Evolutionary conservation across 768 basidiomycete genomes (phyloP).

Genomic region (Rubroboletus satanas): DNA sequence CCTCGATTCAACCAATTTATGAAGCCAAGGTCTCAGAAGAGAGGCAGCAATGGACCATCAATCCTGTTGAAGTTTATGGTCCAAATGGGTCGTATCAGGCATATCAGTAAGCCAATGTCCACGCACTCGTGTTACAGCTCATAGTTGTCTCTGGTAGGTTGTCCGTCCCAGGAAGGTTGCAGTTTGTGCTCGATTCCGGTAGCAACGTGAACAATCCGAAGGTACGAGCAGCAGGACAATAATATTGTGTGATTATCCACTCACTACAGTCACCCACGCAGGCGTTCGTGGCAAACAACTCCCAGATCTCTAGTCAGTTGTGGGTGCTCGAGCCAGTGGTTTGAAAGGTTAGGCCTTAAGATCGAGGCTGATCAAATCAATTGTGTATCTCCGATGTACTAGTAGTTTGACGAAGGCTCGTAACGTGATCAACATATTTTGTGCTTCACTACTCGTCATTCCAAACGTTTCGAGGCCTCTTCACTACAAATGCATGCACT

Average conservation of each 20-base stretch:
- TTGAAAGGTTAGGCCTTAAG: background rate
- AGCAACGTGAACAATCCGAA: background rate
- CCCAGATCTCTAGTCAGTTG: constrained; percentile 3
- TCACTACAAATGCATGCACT: background rate
- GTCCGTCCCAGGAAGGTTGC: background rate
- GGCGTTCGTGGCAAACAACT: background rate
- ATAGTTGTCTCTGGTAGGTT: background rate
- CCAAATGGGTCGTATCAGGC: background rate
- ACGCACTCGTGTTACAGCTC: background rate
- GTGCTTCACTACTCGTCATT: background rate
- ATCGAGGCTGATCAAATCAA: background rate
- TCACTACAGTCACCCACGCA: background rate
- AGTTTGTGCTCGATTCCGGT: constrained; percentile 3
- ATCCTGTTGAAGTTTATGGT: background rate
- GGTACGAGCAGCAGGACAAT: background rate
- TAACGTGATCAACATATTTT: background rate
- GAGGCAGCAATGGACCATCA: background rate
- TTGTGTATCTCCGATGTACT: background rate
- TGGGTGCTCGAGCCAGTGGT: background rate
- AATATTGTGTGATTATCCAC: background rate
- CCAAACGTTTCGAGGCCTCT: background rate
- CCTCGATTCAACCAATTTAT: background rate
- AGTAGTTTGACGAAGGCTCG: background rate
- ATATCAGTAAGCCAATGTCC: background rate
- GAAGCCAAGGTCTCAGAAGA: background rate